Percentiles rank a stretch among this genome's conserved stretches.
Conservation (phyloP, 257 asterid genomes). For the Rubia yunnanensis region DNA sequence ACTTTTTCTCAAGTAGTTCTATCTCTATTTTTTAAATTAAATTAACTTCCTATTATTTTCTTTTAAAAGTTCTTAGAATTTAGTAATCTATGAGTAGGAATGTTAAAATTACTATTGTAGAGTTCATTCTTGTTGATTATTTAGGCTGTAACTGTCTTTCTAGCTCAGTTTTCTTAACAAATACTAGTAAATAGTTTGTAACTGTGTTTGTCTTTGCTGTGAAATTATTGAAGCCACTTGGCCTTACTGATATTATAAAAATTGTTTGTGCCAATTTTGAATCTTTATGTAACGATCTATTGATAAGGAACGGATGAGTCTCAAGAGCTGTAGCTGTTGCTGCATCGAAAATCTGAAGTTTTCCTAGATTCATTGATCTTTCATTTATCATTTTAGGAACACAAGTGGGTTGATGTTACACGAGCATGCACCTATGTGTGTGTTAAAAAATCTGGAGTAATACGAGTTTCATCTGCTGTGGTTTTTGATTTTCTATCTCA, state of each 20-base stretch:
- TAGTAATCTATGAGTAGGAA: background rate
- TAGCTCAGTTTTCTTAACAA: background rate
- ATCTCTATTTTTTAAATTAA: background rate
- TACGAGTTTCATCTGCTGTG: background rate
- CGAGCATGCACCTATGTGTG: background rate
- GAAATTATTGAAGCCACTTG: background rate
- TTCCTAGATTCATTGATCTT: background rate
- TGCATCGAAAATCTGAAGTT: background rate
- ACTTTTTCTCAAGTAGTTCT: background rate
- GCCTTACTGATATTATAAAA: background rate
- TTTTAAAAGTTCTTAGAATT: background rate
- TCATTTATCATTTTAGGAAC: background rate
- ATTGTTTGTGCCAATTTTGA: too few relatives aligned
- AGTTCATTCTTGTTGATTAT: background rate
- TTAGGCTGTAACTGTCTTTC: background rate
- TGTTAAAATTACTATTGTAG: too few relatives aligned
- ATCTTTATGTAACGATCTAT: background rate
- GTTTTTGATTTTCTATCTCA: slow-evolving; percentile 9
- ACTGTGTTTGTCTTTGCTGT: background rate
- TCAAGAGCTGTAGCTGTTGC: background rate
- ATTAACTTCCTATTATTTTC: background rate
- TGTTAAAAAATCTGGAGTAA: too few relatives aligned
- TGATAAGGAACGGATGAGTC: background rate
- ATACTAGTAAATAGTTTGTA: background rate
- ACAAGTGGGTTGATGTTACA: background rate